A percentile compares a stretch with the other conserved stretches of the same genome.
Evolutionary conservation across 139 green algal genomes (phyloP).

Genomic region (Chlorella sp.): DNA sequence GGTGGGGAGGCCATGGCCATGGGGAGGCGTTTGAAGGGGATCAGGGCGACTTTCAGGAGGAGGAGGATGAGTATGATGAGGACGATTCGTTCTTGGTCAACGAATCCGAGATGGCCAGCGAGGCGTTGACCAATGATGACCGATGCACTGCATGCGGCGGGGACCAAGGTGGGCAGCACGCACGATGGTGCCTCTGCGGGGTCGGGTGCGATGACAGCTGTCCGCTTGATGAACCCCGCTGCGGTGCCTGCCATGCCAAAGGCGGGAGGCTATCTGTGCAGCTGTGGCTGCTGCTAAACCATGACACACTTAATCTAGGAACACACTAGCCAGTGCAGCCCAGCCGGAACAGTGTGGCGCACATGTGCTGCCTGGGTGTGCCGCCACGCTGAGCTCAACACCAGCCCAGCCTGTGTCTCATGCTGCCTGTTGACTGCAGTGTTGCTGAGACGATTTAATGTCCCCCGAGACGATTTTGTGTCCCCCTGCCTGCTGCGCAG

Average conservation of each 20-base stretch:
- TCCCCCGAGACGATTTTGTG: too few species aligned
- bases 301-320: too few species aligned
- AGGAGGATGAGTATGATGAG: slow-evolving; percentile 33
- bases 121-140: not conserved
- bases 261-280: not conserved
- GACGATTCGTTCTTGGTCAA: slow-evolving; percentile 12
- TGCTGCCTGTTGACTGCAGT: too few species aligned
- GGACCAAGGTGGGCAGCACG: slow-evolving; percentile 3
- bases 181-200: not conserved
- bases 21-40: not conserved
- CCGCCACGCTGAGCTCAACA: not conserved
- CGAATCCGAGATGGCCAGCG: slow-evolving; percentile 14
- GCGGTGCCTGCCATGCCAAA: slow-evolving; percentile 2
- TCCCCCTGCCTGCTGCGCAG: slow-evolving; percentile 31
- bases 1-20: not conserved
- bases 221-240: not conserved
- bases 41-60: not conserved
- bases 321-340: not conserved
- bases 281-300: not conserved
- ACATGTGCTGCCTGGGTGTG: too few species aligned
- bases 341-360: not conserved
- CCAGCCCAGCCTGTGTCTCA: slow-evolving; percentile 29
- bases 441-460: too few species aligned
- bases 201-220: not conserved
- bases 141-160: slow-evolving; percentile 9